These are phyloP conservation scores for Zhuliangozyma blackwelliae DNA, from an alignment of 1,139 yeast genomes.

Conservation along the genomic window DNA sequence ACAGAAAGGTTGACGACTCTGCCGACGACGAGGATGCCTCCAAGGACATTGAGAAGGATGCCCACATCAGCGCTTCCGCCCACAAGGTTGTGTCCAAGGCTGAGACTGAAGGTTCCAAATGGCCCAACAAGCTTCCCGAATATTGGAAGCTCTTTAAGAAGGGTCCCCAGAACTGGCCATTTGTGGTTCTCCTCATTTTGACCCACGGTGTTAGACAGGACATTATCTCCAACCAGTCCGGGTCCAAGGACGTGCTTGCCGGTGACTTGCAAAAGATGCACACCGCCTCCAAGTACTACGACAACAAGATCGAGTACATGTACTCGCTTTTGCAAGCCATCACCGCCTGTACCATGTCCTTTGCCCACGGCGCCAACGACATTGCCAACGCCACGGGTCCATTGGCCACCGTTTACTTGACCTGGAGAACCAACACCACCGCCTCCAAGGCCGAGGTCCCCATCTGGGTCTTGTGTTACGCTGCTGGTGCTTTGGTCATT, in stretches of 20 bases:
- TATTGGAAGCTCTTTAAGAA: conserved; percentile 42
- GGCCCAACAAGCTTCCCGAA: conserved; percentile 27
- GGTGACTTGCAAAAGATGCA: conserved; percentile 51
- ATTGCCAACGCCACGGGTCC: conserved; percentile 81
- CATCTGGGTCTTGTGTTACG: conserved; percentile 65
- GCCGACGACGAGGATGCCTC: conserved; percentile 8
- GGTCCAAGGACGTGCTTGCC: conserved; percentile 26
- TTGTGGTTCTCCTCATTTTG: conserved; percentile 42
- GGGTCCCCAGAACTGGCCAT: conserved; percentile 54
- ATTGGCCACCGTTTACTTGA: conserved; percentile 57
- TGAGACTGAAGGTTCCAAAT: not conserved
- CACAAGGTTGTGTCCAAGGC: not conserved
- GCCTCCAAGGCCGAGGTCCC: conserved; percentile 57
- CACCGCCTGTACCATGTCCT: conserved; percentile 77
- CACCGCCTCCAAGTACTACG: conserved; percentile 58
- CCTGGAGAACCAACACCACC: conserved; percentile 54
- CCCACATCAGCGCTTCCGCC: conserved; percentile 8
- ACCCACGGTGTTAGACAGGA: conserved; percentile 66
- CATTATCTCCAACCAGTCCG: conserved; percentile 49
- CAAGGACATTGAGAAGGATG: conserved; percentile 6
- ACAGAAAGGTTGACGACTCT: conserved; percentile 8
- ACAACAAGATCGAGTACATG: conserved; percentile 66
- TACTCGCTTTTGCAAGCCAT: conserved; percentile 68
- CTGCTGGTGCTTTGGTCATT: conserved; percentile 63
- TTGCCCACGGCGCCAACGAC: conserved; percentile 82